Conservation (phyloP, 495 filamentous ascomycete genomes). For the Penicillium maclennaniae region DNA sequence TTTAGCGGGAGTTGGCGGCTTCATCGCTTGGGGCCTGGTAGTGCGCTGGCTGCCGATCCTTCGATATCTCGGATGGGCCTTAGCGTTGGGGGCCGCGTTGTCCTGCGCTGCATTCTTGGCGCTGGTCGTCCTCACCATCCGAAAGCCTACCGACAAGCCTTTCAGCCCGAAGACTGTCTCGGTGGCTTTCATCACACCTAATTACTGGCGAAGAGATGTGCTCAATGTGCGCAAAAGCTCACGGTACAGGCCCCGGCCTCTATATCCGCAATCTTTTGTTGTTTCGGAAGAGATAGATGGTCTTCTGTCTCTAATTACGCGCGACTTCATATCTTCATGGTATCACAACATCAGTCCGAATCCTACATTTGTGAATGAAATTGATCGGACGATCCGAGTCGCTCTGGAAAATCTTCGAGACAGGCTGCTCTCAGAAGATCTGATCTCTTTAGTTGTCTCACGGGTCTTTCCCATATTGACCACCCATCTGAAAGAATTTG, state of each 20-base stretch:
- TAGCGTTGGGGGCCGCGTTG: constrained; percentile 60
- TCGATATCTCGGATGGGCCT: constrained; percentile 76
- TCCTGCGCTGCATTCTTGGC: constrained; percentile 49
- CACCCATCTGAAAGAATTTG: constrained; percentile 85
- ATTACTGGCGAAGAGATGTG: constrained; percentile 66
- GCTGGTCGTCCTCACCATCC: constrained; percentile 59
- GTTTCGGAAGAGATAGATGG: constrained; percentile 80
- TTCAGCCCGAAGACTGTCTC: constrained; percentile 26
- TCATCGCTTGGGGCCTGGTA: constrained; percentile 81
- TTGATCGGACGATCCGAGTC: constrained; percentile 72
- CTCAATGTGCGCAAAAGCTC: constrained; percentile 51
- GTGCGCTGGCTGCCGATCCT: constrained; percentile 75
- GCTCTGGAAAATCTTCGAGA: constrained; percentile 69
- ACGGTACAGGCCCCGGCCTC: constrained; percentile 50
- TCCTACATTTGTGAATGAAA: constrained; percentile 74
- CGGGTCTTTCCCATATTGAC: constrained; percentile 85
- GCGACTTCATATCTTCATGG: constrained; percentile 88
- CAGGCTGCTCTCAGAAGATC: constrained; percentile 65
- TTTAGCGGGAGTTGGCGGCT: constrained; percentile 63
- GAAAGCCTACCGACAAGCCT: constrained; percentile 35
- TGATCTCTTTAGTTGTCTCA: constrained; percentile 75
- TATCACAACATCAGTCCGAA: constrained; percentile 81
- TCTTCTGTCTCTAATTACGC: constrained; percentile 68
- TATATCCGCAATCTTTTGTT: constrained; percentile 74
- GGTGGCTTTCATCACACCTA: constrained; percentile 58